Percentiles rank a stretch among this genome's conserved stretches.
Evolutionary conservation across 257 asterid species (phyloP).

Genomic region (Plantago ovata): DNA sequence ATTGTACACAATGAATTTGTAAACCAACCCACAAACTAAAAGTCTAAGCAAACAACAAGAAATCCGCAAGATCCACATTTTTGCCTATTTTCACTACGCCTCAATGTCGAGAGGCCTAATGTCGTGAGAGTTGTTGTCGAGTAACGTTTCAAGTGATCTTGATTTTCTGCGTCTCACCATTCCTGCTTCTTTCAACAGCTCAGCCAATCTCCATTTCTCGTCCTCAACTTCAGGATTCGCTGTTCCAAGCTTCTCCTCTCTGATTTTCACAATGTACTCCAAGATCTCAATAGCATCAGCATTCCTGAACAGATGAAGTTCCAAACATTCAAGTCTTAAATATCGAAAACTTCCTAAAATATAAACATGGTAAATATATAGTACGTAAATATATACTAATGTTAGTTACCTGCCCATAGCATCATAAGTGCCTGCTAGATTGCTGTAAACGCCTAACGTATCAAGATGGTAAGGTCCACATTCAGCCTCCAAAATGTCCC

Average conservation of each 20-base stretch:
- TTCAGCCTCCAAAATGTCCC: constrained; percentile 43
- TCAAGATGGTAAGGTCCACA: constrained; percentile 57
- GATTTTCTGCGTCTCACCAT: constrained; percentile 57
- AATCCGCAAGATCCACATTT: neutral
- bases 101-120: constrained; percentile 31
- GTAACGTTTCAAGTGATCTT: constrained; percentile 62
- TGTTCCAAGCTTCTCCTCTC: constrained; percentile 91
- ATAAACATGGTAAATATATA: neutral
- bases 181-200: constrained; percentile 68
- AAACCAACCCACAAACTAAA: constrained; percentile 20
- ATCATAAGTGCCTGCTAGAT: constrained; percentile 70
- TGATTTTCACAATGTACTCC: constrained; percentile 71
- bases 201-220: constrained; percentile 63
- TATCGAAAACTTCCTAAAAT: neutral
- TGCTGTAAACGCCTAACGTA: constrained; percentile 60
- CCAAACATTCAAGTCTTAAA: neutral
- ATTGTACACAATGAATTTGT: constrained; percentile 2
- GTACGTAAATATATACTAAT: neutral
- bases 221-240: constrained; percentile 84
- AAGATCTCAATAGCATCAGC: constrained; percentile 77
- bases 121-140: constrained; percentile 39
- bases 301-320: constrained; percentile 38
- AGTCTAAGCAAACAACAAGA: constrained; percentile 12
- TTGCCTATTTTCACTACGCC: constrained; percentile 26
- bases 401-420: constrained; percentile 82